Evolutionary conservation across 768 basidiomycete genomes (phyloP).

Genomic region (Kwoniella sp.): DNA sequence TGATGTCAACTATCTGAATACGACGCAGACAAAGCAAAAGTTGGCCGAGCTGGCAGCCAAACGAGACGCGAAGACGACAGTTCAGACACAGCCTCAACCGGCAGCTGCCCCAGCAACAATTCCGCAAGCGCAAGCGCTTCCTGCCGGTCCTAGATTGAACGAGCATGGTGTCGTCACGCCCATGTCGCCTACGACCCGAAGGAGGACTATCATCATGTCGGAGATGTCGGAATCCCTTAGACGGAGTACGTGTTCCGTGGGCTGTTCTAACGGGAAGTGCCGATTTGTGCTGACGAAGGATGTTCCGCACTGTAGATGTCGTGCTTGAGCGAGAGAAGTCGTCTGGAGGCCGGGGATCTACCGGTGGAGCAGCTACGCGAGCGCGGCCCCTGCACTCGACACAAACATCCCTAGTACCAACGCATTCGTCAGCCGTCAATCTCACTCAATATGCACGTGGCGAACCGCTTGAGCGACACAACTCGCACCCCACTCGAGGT

Average conservation of each 20-base stretch:
- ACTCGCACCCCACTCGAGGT: constrained; percentile 15
- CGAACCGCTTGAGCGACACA: constrained; percentile 30
- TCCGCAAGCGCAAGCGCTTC: constrained; percentile 16
- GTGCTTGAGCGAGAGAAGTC: constrained; percentile 50
- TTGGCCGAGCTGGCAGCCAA: constrained; percentile 42
- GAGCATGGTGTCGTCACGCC: constrained; percentile 34
- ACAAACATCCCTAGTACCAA: constrained; percentile 26
- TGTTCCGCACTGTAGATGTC: constrained; percentile 34
- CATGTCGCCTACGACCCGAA: constrained; percentile 41
- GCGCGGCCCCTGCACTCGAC: constrained; percentile 30
- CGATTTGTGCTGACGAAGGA: background rate
- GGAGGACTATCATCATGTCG: constrained; percentile 46
- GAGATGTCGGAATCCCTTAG: constrained; percentile 51
- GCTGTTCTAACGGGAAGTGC: background rate
- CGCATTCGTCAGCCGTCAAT: constrained; percentile 32
- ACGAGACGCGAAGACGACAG: constrained; percentile 23
- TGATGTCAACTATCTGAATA: constrained; percentile 43
- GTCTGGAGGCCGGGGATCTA: constrained; percentile 8
- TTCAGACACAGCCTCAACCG: constrained; percentile 2
- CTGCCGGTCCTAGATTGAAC: constrained; percentile 23
- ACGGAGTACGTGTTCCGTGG: constrained; percentile 37
- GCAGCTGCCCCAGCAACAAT: background rate
- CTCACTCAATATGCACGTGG: constrained; percentile 30
- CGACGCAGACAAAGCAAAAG: constrained; percentile 38
- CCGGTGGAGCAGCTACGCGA: constrained; percentile 2